These are phyloP conservation scores for Dianthus caryophyllus DNA, from an alignment of 148 eudicot species.

Conservation along the genomic window DNA sequence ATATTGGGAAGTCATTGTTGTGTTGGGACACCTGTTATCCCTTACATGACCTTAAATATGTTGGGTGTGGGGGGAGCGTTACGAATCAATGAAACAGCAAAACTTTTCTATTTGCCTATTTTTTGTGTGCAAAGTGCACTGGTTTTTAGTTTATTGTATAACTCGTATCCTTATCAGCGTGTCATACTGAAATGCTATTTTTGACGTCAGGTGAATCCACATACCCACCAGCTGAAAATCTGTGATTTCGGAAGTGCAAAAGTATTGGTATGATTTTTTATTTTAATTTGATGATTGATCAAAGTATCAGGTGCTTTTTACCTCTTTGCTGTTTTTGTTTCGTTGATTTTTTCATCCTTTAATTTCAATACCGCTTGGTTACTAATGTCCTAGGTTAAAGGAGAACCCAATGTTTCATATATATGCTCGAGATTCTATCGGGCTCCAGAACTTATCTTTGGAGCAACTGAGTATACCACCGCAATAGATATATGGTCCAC, in stretches of 20 bases:
- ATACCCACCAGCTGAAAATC: slow-evolving; percentile 93
- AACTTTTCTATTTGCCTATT: not conserved
- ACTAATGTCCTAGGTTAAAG: slow-evolving; percentile 64
- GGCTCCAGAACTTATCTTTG: slow-evolving; percentile 97
- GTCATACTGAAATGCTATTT: slow-evolving; percentile 10
- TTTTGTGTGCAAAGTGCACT: not conserved
- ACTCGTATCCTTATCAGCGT: not conserved
- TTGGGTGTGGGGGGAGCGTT: too few relatives aligned
- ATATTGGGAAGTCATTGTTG: too few relatives aligned
- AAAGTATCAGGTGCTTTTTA: slow-evolving; percentile 1
- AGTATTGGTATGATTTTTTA: slow-evolving; percentile 66
- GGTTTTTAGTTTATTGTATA: not conserved
- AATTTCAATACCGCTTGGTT: not conserved
- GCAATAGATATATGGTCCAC: slow-evolving; percentile 98
- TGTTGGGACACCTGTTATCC: too few relatives aligned
- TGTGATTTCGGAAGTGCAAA: slow-evolving; percentile 99
- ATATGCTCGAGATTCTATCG: slow-evolving; percentile 96
- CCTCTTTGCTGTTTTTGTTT: slow-evolving; percentile 6
- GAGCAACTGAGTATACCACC: slow-evolving; percentile 93
- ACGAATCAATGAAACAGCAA: too few relatives aligned
- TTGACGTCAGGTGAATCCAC: slow-evolving; percentile 83
- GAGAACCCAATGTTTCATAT: slow-evolving; percentile 94
- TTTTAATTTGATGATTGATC: slow-evolving; percentile 9
- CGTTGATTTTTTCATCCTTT: not conserved
- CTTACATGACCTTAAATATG: too few relatives aligned